Base-by-base conservation (phyloP, 306 rosid species). In the Cucurbita ficifolia region DNA sequence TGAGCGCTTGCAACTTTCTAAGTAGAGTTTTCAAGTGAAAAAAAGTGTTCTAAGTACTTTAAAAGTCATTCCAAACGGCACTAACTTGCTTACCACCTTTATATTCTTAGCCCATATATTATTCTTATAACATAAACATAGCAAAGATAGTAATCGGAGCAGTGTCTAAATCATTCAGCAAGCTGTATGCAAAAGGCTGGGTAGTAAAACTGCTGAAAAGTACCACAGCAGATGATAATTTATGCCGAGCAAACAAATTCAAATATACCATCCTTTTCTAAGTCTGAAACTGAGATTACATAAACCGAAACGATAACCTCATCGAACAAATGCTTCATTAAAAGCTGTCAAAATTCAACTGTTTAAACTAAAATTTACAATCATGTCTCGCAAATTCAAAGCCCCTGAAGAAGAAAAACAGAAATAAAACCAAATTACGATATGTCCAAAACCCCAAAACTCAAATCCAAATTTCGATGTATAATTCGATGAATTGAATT, bases 311-410 rank as follows among this genome's bases (percentile, higher is more conserved):
- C 19, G 42, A 29, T 22, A 40, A 40, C 55, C 42, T 45, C 58
- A 46, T 46, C 10, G 13, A 49, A 22, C 74, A 36, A 33, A 70
- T 11, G 21, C 73, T 68, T 22, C 73, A 70, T 49, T 35, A 39
- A 29, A 29, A 67, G 10, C 35, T n/a, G 54, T 39, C 79, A 76
- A 76, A 76, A 76, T 64, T 64, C 39, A 52, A 62, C 39, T 19
- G 39, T 76, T 76, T 57, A 18, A 21, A 40, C 74, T 18, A 38
- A 63, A 70, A 38, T 48, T 3, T 9, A 69, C 38, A 52, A 29
- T 35, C 75, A 33, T 2, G 46, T 38, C 56, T 64, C 29, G 22
- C 79, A 36, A 56, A 14, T 19, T 54, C 16, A 76, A 13, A 45
- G 50, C 39, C 70, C 51, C 61, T 12, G 45, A 16, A 71, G 43